phyloP scores from a whole-genome alignment of 2,329 filamentous ascomycete species.

The Rhynchosporium graminicola region DNA sequence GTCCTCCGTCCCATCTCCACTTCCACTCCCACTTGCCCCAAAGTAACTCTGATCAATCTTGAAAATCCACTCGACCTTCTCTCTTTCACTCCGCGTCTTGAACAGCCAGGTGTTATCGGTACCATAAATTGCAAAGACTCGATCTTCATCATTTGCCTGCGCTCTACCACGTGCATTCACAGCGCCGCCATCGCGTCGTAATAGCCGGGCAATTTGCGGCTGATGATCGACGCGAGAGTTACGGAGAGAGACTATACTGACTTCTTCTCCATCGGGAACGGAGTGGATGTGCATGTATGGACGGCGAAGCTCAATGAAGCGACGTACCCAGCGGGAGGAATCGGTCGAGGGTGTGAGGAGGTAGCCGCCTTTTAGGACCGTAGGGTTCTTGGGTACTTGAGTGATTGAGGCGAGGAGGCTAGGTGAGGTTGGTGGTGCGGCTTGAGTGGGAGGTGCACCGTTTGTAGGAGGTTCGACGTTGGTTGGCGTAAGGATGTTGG shows the following conservation, averaged over 20 bases:
- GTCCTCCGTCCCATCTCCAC: conserved; percentile 22
- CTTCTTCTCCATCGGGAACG: conserved; percentile 82
- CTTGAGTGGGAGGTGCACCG: conserved; percentile 48
- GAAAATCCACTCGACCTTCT: conserved; percentile 97
- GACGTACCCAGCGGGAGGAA: conserved; percentile 82
- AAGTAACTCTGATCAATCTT: conserved; percentile 74
- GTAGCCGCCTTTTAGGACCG: conserved; percentile 82
- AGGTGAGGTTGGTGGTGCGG: conserved; percentile 32
- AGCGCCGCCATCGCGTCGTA: conserved; percentile 46
- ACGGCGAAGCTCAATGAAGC: conserved; percentile 87
- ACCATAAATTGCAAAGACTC: conserved; percentile 90
- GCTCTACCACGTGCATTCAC: conserved; percentile 37
- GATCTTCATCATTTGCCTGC: conserved; percentile 33
- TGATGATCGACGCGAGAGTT: conserved; percentile 92
- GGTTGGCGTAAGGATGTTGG: conserved; percentile 55
- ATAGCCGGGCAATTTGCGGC: conserved; percentile 79
- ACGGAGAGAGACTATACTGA: conserved; percentile 83
- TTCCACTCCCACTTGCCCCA: conserved; percentile 31
- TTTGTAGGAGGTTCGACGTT: conserved; percentile 71
- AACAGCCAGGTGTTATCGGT: conserved; percentile 96
- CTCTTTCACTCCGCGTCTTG: conserved; percentile 81
- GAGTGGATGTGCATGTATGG: conserved; percentile 92
- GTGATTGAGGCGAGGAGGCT: conserved; percentile 76
- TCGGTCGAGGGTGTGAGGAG: conserved; percentile 82
- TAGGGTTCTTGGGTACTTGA: conserved; percentile 76